Base-by-base conservation (phyloP, 2,329 filamentous ascomycete genomes). In the Nemania bipapillata region DNA sequence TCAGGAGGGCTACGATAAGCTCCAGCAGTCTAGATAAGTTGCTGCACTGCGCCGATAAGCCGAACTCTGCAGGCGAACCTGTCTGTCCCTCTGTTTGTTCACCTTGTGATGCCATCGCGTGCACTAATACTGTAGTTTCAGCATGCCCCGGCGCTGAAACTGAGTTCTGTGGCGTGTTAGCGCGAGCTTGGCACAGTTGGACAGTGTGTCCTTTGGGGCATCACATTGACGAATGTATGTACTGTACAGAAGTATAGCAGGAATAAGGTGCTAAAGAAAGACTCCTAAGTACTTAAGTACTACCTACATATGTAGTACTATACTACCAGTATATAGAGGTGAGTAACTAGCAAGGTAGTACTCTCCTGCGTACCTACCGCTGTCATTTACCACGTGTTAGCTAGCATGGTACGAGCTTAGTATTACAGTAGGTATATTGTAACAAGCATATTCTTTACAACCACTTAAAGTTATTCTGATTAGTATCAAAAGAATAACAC, bases 121-220 rank as follows among this genome's bases (percentile, higher is more conserved):
- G 59, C 56, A 30, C 37, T 63, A 62, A 54, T 17, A 12, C 40
- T 15, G 40, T 61, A 61, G 67, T 70, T 69, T 66, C 67, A 66
- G 63, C 47, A 53, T 40, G 53, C 47, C 30, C 47, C 1, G 24
- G 55, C 42, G 32, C 59, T 53, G 60, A 56, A 63, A 60, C 67
- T 47, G 47, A 56, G 30, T 56, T 59, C 56, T 35, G 49, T 61
- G 66, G 62, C 49, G 54, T 24, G 15, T 47, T 66, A 66, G 66
- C 63, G 57, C 32, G 45, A 26, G 40, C 45, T 49, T 49, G 24
- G 45, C 45, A 22, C 45, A n/a, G 15, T 3, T 1, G 15, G 40
- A 45, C 40, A 45, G 40, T 45, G 40, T 45, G 40, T 15, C 9
- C 2, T 45, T n/a, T 12, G 17, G 37, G 11, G 11, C 17, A 17